Evolutionary conservation across 2,329 filamentous ascomycete species (phyloP).

Genomic region (Penicillium sp.): DNA sequence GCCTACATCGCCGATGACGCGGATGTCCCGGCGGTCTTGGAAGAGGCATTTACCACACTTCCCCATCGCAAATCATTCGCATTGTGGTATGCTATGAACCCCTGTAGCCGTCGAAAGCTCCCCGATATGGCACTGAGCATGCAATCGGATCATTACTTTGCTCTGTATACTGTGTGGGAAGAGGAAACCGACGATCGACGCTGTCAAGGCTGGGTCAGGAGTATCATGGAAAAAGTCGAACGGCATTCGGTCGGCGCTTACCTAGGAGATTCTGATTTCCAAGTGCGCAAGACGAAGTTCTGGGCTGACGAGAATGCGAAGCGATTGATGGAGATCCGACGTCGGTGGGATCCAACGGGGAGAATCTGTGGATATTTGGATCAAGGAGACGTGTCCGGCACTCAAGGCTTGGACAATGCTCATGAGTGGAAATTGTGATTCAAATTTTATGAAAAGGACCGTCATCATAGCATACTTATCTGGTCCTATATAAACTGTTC

Average conservation of each 20-base stretch:
- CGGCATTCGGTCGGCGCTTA: slow-evolving; percentile 50
- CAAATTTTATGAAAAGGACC: no score
- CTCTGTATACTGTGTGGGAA: slow-evolving; percentile 53
- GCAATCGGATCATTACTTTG: slow-evolving; percentile 58
- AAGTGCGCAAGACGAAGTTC: slow-evolving; percentile 46
- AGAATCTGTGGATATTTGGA: slow-evolving; percentile 47
- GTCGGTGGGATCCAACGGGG: slow-evolving; percentile 25
- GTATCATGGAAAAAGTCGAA: slow-evolving; percentile 42
- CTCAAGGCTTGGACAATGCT: no score
- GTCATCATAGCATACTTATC: no score
- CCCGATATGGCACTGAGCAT: slow-evolving; percentile 56
- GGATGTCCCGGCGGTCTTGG: slow-evolving; percentile 47
- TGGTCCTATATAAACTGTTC: no score
- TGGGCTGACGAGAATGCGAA: slow-evolving; percentile 47
- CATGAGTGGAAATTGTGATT: no score
- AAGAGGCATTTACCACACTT: slow-evolving; percentile 49
- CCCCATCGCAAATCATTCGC: slow-evolving; percentile 47
- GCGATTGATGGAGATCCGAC: slow-evolving; percentile 43
- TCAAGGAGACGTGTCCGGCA: slow-evolving; percentile 32
- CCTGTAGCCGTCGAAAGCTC: slow-evolving; percentile 42
- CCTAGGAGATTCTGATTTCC: slow-evolving; percentile 56
- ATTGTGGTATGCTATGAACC: slow-evolving; percentile 54
- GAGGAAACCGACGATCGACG: slow-evolving; percentile 45
- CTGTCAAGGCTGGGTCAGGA: slow-evolving; percentile 48
- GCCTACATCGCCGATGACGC: slow-evolving; percentile 50